Conservation (phyloP, 208 protist species). For the Acanthamoeba triangularis region DNA sequence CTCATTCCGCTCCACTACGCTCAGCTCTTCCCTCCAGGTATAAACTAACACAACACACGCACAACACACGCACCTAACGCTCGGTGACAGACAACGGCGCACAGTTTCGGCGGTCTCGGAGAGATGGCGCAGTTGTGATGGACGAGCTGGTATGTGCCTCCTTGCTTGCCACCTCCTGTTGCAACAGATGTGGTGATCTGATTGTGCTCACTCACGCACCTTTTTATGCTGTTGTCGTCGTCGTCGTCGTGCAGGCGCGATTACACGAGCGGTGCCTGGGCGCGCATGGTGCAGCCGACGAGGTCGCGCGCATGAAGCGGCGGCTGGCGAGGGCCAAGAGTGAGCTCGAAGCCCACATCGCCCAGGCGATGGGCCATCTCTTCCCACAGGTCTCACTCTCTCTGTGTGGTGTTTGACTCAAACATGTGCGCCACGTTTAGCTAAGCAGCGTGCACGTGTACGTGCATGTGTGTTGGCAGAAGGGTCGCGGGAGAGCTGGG, state of each 20-base stretch:
- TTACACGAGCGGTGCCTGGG: neutral
- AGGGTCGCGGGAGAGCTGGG: neutral
- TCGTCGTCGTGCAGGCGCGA: neutral
- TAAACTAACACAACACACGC: neutral
- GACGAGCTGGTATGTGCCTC: neutral
- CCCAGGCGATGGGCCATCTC: neutral
- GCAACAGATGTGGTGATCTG: neutral
- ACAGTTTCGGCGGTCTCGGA: neutral
- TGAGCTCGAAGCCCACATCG: neutral
- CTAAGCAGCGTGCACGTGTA: neutral
- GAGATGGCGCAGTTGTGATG: neutral
- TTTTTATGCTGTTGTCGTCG: too few species aligned
- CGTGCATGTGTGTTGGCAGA: neutral
- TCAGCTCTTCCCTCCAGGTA: neutral
- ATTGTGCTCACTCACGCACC: neutral
- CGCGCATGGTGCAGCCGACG: neutral
- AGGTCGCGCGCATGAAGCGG: neutral
- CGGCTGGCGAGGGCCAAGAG: neutral
- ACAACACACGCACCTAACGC: too few species aligned
- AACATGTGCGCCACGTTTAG: too few species aligned
- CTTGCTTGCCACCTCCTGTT: neutral
- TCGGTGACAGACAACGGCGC: neutral
- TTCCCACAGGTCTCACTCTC: neutral
- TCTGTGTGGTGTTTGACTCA: neutral
- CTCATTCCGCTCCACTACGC: slow-evolving; percentile 2